Evolutionary conservation across 768 basidiomycete species (phyloP).

Genomic region (Suillus placidus): DNA sequence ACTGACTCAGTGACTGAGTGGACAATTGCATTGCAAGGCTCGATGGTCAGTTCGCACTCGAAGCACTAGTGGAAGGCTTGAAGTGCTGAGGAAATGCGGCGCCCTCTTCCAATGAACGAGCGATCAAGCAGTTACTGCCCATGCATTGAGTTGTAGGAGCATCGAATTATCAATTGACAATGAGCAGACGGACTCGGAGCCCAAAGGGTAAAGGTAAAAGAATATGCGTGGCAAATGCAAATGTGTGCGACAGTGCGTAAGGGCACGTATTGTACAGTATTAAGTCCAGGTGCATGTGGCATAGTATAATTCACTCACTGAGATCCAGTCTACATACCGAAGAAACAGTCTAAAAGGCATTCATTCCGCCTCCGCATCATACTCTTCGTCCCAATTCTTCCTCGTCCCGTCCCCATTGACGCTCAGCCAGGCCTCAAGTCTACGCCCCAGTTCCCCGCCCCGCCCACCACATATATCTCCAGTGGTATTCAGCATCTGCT

Average conservation of each 20-base stretch:
- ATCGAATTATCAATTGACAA: not conserved
- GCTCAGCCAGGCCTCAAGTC: constrained; percentile 76
- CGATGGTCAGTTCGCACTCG: too few relatives aligned
- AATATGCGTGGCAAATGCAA: constrained; percentile 4
- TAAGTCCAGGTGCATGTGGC: not conserved
- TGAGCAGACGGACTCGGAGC: not conserved
- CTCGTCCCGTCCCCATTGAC: constrained; percentile 33
- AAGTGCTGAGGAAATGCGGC: too few relatives aligned
- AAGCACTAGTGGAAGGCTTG: not conserved
- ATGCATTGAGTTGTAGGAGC: not conserved
- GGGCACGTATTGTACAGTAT: constrained; percentile 1
- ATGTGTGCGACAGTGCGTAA: not conserved
- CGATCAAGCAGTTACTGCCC: not conserved
- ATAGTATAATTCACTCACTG: not conserved
- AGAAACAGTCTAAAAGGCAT: not conserved
- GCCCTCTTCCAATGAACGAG: not conserved
- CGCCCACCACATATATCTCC: constrained; percentile 81
- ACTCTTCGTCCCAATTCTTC: constrained; percentile 23
- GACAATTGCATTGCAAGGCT: too few relatives aligned
- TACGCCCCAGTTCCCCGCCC: constrained; percentile 74
- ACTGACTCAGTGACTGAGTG: too few relatives aligned
- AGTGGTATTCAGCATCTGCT: constrained; percentile 68
- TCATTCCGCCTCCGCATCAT: constrained; percentile 27
- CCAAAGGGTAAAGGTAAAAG: not conserved
- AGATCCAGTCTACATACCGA: not conserved